Conservation (phyloP, 2,329 filamentous ascomycete genomes). For the Aspergillus niger region DNA sequence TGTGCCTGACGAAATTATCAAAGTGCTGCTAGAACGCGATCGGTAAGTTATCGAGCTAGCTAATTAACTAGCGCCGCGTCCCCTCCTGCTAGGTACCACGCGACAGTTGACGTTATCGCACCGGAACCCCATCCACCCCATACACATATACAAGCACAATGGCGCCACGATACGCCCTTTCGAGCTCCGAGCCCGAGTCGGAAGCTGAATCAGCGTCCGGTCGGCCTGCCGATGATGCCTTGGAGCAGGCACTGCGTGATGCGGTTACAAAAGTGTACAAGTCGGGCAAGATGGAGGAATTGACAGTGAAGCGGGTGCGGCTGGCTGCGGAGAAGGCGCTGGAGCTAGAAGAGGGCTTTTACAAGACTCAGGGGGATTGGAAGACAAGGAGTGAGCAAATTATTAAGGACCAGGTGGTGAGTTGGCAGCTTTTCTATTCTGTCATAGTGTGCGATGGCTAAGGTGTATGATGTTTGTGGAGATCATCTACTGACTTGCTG, state of each 20-base stretch:
- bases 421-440: slow-evolving; percentile 16
- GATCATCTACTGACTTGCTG: background rate
- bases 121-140: background rate
- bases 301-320: slow-evolving; percentile 61
- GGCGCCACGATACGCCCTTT: slow-evolving; percentile 34
- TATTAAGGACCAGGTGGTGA: slow-evolving; percentile 56
- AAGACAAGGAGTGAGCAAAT: slow-evolving; percentile 56
- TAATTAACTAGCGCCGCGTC: background rate
- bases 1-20: background rate
- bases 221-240: slow-evolving; percentile 33
- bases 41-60: background rate
- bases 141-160: slow-evolving; percentile 20
- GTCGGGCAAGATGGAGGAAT: slow-evolving; percentile 49
- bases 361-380: slow-evolving; percentile 58
- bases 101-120: background rate
- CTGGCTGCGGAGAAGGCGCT: slow-evolving; percentile 54
- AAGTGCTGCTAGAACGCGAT: background rate
- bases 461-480: too few species aligned
- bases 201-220: slow-evolving; percentile 22
- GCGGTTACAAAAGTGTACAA: slow-evolving; percentile 40
- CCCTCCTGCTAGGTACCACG: background rate
- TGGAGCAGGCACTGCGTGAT: slow-evolving; percentile 44
- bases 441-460: background rate
- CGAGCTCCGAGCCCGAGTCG: slow-evolving; percentile 32
- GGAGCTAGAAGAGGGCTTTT: slow-evolving; percentile 55